Base-by-base conservation (phyloP, 441 rosid genomes). In the Bruguiera hainesii region DNA sequence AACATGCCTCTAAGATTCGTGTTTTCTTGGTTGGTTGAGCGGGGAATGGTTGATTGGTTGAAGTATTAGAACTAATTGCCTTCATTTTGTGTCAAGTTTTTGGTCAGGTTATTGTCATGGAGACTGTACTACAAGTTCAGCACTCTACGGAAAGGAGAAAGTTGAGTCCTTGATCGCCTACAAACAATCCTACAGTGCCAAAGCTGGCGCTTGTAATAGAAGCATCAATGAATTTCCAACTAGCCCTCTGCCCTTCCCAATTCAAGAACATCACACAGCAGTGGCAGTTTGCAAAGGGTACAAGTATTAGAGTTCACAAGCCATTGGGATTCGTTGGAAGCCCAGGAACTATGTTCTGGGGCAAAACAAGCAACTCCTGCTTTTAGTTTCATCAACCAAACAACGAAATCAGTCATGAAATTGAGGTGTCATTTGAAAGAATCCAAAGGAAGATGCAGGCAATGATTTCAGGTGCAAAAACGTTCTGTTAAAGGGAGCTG, bases 351-450 rank as follows among this genome's bases (percentile, higher is more conserved):
- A 60, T 28, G 55, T 66, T 72, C 82, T 63, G 84, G 81, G 69
- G 75, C 31, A 23, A 85, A 82, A 74, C 77, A 81, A 74, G 56
- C 61, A 29, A 60, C 82, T 73, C 76, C 85, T 61, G 71, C 71
- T 70, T 72, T 78, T 66, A 70, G 69, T 53, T 20, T 33, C 23
- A 23, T 10, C 20, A 52, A 46, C 74, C 2, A 83, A 82, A 77
- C 71, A 68, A 67, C 69, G 75, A 65, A 79, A 57, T 21, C 84
- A 75, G 78, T 71, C 75, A n/a, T 70, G 79, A 69, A 82, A 81
- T 64, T 92, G 94, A 95, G 98, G 99, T 58, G 77, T 95, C 72
- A 86, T 89, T 64, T 89, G 96, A 93, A 87, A 71, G 82, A 93
- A 91, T 78, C 83, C 73, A 68, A 13, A 42, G 57, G 88, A 86